Evolutionary conservation across 768 basidiomycete species (phyloP).

Genomic region (Pulveroboletus ravenelii): DNA sequence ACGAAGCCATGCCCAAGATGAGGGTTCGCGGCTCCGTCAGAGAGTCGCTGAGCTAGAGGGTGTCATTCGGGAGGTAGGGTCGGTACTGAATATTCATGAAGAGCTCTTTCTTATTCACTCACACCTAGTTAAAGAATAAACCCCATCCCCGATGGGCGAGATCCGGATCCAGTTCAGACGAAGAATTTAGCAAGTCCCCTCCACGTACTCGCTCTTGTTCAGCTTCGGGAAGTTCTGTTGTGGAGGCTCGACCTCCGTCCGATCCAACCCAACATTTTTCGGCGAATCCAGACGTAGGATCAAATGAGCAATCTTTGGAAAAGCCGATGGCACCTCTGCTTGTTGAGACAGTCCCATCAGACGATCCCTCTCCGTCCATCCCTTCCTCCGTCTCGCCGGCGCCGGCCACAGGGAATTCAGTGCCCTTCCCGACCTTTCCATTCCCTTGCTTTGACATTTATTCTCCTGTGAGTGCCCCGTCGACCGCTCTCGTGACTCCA

Average conservation of each 20-base stretch:
- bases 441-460: conserved; percentile 17
- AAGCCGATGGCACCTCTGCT: conserved; percentile 1
- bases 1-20: conserved; percentile 50
- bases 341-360: conserved; percentile 12
- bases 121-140: conserved; percentile 60
- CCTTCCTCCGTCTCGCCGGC: conserved; percentile 28
- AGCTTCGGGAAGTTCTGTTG: conserved; percentile 9
- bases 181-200: conserved; percentile 28
- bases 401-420: conserved; percentile 29
- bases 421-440: conserved; percentile 6
- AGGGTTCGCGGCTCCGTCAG: conserved; percentile 60
- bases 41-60: conserved; percentile 81
- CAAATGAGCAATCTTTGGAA: conserved; percentile 4
- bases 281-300: background rate
- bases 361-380: conserved; percentile 10
- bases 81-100: background rate
- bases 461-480: conserved; percentile 27
- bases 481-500: conserved; percentile 39
- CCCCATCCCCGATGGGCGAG: conserved; percentile 61
- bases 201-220: conserved; percentile 17
- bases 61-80: conserved; percentile 69
- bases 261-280: background rate
- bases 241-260: conserved; percentile 4
- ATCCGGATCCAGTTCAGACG: conserved; percentile 19
- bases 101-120: background rate